Evolutionary conservation across 1,284 basidiomycete species (phyloP).

Genomic region (Cryptococcus sp.): DNA sequence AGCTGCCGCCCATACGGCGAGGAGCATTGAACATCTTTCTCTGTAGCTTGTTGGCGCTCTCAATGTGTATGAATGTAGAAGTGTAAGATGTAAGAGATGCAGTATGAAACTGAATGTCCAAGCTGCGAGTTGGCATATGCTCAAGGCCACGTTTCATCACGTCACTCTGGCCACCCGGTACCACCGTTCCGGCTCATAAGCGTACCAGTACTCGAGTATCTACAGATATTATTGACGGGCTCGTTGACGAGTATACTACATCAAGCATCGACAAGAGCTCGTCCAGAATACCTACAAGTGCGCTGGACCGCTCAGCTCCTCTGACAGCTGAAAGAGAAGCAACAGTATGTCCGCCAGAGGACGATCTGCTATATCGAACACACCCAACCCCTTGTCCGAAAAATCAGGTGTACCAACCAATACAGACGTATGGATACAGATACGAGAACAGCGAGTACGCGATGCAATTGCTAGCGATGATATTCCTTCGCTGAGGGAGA

Average conservation of each 20-base stretch:
- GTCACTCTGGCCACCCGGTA: background rate
- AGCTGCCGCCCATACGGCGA: slow-evolving; percentile 24
- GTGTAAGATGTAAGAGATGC: background rate
- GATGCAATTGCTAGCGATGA: slow-evolving; percentile 39
- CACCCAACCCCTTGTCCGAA: too few relatives aligned
- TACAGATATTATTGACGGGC: too few relatives aligned
- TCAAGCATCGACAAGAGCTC: too few relatives aligned
- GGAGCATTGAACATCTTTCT: slow-evolving; percentile 48
- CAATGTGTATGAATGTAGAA: background rate
- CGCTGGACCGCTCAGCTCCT: background rate
- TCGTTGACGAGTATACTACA: too few relatives aligned
- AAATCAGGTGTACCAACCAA: too few relatives aligned
- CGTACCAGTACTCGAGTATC: background rate
- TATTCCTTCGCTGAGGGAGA: slow-evolving; percentile 28
- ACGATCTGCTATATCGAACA: too few relatives aligned
- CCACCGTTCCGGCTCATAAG: background rate
- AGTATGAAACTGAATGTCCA: background rate
- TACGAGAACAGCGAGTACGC: slow-evolving; percentile 33
- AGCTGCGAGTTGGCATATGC: too few relatives aligned
- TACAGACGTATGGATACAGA: slow-evolving; percentile 25
- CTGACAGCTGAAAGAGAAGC: too few relatives aligned
- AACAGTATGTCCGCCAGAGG: too few relatives aligned
- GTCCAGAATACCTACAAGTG: background rate
- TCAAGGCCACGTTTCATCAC: slow-evolving; percentile 2
- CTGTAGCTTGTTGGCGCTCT: too few relatives aligned